A percentile compares a stretch with the other conserved stretches of the same genome.
Conservation (phyloP, 768 basidiomycete genomes). For the Podaxis sp. region DNA sequence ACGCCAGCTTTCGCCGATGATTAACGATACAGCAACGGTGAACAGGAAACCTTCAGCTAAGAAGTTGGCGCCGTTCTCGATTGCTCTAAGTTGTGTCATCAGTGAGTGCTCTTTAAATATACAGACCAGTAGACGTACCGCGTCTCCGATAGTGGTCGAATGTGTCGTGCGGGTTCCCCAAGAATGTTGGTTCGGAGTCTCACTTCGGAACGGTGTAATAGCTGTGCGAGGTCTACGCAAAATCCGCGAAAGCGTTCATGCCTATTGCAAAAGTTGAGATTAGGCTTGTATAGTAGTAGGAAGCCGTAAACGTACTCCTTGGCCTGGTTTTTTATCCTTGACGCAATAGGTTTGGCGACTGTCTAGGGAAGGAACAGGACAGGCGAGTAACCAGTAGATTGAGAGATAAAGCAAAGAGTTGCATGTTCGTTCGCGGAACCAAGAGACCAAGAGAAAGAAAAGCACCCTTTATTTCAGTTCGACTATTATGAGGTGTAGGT, state of each 20-base stretch:
- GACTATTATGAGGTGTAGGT: conserved; percentile 1
- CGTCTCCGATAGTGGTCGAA: conserved; percentile 77
- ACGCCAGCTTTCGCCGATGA: conserved; percentile 77
- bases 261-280: conserved; percentile 26
- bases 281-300: neutral
- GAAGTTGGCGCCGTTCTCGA: conserved; percentile 83
- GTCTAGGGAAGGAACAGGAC: conserved; percentile 44
- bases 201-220: conserved; percentile 73
- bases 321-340: conserved; percentile 67
- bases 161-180: conserved; percentile 69
- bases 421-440: neutral
- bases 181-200: conserved; percentile 73
- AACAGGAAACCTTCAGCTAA: conserved; percentile 87
- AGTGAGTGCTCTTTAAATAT: neutral
- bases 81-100: conserved; percentile 48
- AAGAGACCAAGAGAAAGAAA: conserved; percentile 5
- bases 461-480: conserved; percentile 11
- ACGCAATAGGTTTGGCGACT: conserved; percentile 80
- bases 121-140: conserved; percentile 42
- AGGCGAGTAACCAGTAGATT: neutral
- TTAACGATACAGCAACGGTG: conserved; percentile 68
- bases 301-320: conserved; percentile 51
- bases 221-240: conserved; percentile 75
- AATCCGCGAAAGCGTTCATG: conserved; percentile 71
- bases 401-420: too few relatives aligned